Base-by-base conservation (phyloP, 352 stramenopile species). In the Phytophthora vignae region DNA sequence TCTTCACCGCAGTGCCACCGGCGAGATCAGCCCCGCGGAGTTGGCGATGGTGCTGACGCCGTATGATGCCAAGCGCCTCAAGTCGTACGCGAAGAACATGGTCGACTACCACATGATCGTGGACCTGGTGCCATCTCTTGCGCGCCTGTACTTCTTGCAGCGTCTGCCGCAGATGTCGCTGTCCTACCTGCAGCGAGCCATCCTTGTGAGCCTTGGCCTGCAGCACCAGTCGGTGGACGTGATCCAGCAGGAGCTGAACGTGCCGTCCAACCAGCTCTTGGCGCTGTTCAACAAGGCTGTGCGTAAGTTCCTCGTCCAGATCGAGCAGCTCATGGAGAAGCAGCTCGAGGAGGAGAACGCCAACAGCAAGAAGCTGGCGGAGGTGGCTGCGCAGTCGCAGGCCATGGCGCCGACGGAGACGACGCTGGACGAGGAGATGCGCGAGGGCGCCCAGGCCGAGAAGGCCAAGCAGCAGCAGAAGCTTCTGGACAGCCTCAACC, bases 91-190 rank as follows among this genome's bases (percentile, higher is more conserved):
- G 40, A 95, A 98, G 70, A 99, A 99, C 78, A 87, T 99, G 58
- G 98, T 99, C 63, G 98, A 99, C 83, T 99, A 99, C 83, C 98
- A 99, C 86, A 96, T 99, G 72, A 98, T 99, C 57, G 96, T 98
- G 19, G 98, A 99, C 80, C 81, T 99, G 27, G 74, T 99, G 44
- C 97, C 98, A 38, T 91, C 86, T 33, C 77, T 99, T 17, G 88
- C 95, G 40, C 84, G 93, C n/a, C 74, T 99, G 5, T 99, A 98
- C 78, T 99, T 99, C 75, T 79, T 98, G 48, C 85, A 96, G 60
- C 88, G 97, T 14, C 90, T 99, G 60, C 96, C 96, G 31, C 67
- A 85, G n/a, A 93, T 95, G 73, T 92, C 88, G 64, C 74, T 99
- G n/a, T 99, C 96, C 46, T 97, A 97, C 70, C 82, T 99, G 64